Conservation (phyloP, 2,329 filamentous ascomycete species). For the Dactylellina cionopaga region DNA sequence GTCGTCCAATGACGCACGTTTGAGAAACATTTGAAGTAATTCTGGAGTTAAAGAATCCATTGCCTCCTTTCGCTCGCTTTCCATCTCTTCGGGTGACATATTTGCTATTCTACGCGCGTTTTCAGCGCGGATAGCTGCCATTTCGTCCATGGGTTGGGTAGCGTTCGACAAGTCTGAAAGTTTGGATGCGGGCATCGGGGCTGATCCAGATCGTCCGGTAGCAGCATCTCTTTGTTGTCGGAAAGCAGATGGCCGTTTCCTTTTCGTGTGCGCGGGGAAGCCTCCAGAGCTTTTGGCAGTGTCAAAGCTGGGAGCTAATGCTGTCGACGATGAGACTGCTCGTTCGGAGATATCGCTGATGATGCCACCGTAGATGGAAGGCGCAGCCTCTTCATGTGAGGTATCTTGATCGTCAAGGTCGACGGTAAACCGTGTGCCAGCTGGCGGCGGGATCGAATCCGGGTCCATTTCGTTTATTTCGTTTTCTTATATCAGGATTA, state of each 20-base stretch:
- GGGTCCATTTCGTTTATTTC: slow-evolving; percentile 11
- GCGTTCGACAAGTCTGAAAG: slow-evolving; percentile 46
- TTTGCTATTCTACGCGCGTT: slow-evolving; percentile 77
- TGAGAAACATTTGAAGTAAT: slow-evolving; percentile 79
- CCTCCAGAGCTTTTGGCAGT: slow-evolving; percentile 63
- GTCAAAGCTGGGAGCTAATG: slow-evolving; percentile 26
- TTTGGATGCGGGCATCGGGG: slow-evolving; percentile 53
- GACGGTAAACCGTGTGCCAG: slow-evolving; percentile 44
- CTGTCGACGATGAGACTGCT: slow-evolving; percentile 13
- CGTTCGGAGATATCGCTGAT: slow-evolving; percentile 44
- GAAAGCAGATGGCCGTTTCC: slow-evolving; percentile 78
- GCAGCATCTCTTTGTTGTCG: slow-evolving; percentile 66
- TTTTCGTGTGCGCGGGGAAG: slow-evolving; percentile 88
- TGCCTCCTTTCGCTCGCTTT: slow-evolving; percentile 81
- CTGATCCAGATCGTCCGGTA: slow-evolving; percentile 56
- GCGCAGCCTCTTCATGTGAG: background rate
- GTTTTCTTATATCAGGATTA: background rate
- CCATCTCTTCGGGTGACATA: slow-evolving; percentile 86
- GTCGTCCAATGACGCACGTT: slow-evolving; percentile 79
- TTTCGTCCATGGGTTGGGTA: slow-evolving; percentile 68
- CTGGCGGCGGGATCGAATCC: slow-evolving; percentile 30
- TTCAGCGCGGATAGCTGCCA: slow-evolving; percentile 79
- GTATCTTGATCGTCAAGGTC: slow-evolving; percentile 19
- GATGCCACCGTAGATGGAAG: slow-evolving; percentile 9
- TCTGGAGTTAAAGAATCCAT: slow-evolving; percentile 78